A percentile compares a stretch with the other conserved stretches of the same genome.
Evolutionary conservation across 805 yeast genomes (phyloP).

Genomic region (Saturnispora silvae): DNA sequence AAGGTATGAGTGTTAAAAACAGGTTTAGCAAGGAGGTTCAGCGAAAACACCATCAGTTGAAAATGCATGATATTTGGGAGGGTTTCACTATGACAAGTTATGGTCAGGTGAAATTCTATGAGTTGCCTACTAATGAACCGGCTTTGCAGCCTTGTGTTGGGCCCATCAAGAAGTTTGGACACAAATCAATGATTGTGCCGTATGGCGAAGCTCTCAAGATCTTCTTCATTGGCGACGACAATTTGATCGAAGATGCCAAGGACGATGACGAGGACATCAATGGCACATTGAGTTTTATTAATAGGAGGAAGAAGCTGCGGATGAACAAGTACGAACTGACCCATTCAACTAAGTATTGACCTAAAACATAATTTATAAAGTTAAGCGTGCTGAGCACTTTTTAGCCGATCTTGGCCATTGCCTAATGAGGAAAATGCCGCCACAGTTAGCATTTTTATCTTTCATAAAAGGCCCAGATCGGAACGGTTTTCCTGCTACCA

Average conservation of each 20-base stretch:
- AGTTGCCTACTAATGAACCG: conserved; percentile 41
- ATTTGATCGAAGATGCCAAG: conserved; percentile 50
- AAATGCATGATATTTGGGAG: conserved; percentile 51
- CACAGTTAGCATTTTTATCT: too few species aligned
- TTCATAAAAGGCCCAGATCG: too few species aligned
- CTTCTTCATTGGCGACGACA: conserved; percentile 66
- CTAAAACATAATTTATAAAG: too few species aligned
- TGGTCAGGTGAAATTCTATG: conserved; percentile 51
- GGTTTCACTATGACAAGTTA: conserved; percentile 69
- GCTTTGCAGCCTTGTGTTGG: conserved; percentile 46
- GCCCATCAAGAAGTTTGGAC: conserved; percentile 62
- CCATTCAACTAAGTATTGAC: conserved; percentile 26
- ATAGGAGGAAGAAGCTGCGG: conserved; percentile 27
- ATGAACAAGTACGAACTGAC: conserved; percentile 27
- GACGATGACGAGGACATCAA: conserved; percentile 31
- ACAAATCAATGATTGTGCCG: conserved; percentile 62
- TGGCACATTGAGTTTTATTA: conserved; percentile 26
- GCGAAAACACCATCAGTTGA: conserved; percentile 15
- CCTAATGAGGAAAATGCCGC: too few species aligned
- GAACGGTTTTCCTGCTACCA: too few species aligned
- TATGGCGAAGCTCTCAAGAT: conserved; percentile 68
- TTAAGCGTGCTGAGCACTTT: too few species aligned
- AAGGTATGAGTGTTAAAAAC: neutral
- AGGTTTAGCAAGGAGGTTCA: neutral
- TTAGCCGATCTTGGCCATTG: too few species aligned